A percentile compares a stretch with the other conserved stretches of the same genome.
Conservation (phyloP, 306 rosid species). For the Trichosanthes truncata region DNA sequence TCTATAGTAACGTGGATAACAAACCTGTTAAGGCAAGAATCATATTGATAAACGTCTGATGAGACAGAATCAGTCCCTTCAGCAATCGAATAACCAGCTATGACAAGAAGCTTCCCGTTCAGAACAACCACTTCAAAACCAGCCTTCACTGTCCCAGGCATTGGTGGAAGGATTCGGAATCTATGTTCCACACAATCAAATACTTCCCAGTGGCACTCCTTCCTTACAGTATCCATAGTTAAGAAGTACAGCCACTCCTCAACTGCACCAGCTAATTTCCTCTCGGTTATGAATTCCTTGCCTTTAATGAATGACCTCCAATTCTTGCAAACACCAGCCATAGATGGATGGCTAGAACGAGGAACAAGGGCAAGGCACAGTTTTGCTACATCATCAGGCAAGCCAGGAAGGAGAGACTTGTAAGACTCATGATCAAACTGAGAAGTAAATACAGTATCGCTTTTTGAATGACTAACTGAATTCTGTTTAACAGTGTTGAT, state of each 20-base stretch:
- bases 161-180: constrained; percentile 46
- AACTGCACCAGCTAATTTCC: constrained; percentile 64
- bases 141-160: constrained; percentile 58
- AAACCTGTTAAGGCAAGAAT: constrained; percentile 72
- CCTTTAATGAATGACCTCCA: constrained; percentile 80
- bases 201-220: constrained; percentile 87
- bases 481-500: constrained; percentile 33
- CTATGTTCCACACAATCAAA: constrained; percentile 59
- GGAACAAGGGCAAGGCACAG: constrained; percentile 90
- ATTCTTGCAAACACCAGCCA: constrained; percentile 71
- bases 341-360: constrained; percentile 48
- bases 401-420: constrained; percentile 56
- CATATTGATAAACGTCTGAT: constrained; percentile 64
- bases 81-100: constrained; percentile 57
- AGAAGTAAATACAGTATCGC: constrained; percentile 24
- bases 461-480: constrained; percentile 28
- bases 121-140: constrained; percentile 68
- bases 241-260: constrained; percentile 93
- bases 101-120: constrained; percentile 75
- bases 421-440: constrained; percentile 24
- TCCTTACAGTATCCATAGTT: constrained; percentile 42
- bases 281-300: constrained; percentile 60
- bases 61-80: constrained; percentile 43
- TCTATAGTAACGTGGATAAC: background rate
- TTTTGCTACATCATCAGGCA: constrained; percentile 89